Percentiles rank a stretch among this genome's conserved stretches.
These are phyloP conservation scores for Alternaria viburni DNA, from an alignment of 2,329 filamentous ascomycete genomes.

Conservation along the genomic window DNA sequence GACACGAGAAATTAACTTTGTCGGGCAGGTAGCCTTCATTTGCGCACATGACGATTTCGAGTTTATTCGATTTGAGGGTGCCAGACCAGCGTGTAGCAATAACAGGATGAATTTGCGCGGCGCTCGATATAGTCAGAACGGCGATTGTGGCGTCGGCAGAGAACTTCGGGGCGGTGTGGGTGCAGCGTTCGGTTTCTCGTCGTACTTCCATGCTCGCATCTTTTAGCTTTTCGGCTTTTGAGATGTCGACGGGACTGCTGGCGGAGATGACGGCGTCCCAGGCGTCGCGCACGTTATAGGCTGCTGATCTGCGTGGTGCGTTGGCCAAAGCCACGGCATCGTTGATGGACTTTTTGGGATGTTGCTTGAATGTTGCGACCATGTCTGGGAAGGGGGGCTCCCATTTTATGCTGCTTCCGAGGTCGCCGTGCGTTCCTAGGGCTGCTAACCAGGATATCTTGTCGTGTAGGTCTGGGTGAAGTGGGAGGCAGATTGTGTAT, in stretches of 20 bases:
- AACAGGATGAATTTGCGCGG: slow-evolving; percentile 69
- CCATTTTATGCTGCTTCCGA: slow-evolving; percentile 71
- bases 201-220: slow-evolving; percentile 65
- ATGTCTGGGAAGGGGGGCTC: slow-evolving; percentile 71
- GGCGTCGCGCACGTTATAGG: slow-evolving; percentile 65
- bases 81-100: slow-evolving; percentile 72
- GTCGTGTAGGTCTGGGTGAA: slow-evolving; percentile 59
- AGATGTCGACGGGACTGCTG: slow-evolving; percentile 58
- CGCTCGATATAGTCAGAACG: slow-evolving; percentile 66
- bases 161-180: slow-evolving; percentile 68
- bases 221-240: slow-evolving; percentile 57
- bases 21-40: slow-evolving; percentile 70
- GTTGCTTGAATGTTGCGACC: slow-evolving; percentile 63
- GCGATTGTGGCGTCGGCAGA: slow-evolving; percentile 67
- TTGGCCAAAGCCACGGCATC: slow-evolving; percentile 69
- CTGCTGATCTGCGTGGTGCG: slow-evolving; percentile 67
- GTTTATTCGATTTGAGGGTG: slow-evolving; percentile 62
- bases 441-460: slow-evolving; percentile 67
- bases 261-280: slow-evolving; percentile 65
- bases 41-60: slow-evolving; percentile 70
- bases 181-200: slow-evolving; percentile 66
- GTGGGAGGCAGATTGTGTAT: slow-evolving; percentile 65
- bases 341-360: slow-evolving; percentile 68
- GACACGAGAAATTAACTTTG: slow-evolving; percentile 71
- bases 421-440: slow-evolving; percentile 70